Evolutionary conservation across 208 protist species (phyloP).

Genomic region (Wallacemonas sp.): DNA sequence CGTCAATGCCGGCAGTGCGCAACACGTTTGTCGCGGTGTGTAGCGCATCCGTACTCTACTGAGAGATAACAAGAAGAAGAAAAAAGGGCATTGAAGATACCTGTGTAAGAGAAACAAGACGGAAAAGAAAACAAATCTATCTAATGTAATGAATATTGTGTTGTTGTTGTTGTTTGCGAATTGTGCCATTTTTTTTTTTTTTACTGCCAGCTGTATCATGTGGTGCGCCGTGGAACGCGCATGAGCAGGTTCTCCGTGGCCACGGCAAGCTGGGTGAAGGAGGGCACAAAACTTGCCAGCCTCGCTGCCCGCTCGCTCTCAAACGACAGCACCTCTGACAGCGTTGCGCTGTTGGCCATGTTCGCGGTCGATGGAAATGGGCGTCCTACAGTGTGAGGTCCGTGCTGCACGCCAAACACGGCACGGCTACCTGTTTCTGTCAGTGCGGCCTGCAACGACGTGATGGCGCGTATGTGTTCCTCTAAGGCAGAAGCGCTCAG

Average conservation of each 20-base stretch:
- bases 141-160: not conserved
- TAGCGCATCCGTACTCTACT: too few species aligned
- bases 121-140: not conserved
- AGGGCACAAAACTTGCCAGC: slow-evolving; percentile 71
- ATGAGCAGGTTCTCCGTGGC: slow-evolving; percentile 65
- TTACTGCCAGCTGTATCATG: too few species aligned
- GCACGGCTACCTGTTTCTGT: slow-evolving; percentile 21
- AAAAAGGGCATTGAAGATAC: slow-evolving; percentile 1
- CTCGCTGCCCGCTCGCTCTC: slow-evolving; percentile 58
- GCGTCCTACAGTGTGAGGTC: slow-evolving; percentile 8
- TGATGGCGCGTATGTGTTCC: slow-evolving; percentile 30
- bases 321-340: slow-evolving; percentile 55
- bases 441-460: slow-evolving; percentile 22
- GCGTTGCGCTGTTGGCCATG: slow-evolving; percentile 43
- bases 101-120: not conserved
- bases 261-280: slow-evolving; percentile 76
- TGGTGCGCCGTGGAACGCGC: slow-evolving; percentile 18
- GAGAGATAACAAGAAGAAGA: slow-evolving; percentile 4
- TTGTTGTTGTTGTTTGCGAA: not conserved
- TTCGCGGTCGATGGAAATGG: slow-evolving; percentile 40
- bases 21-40: too few species aligned
- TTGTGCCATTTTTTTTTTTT: not conserved
- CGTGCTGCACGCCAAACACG: not conserved
- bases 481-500: slow-evolving; percentile 18
- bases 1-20: too few species aligned